A percentile compares a stretch with the other conserved stretches of the same genome.
These are phyloP conservation scores for Cyamopsis tetragonoloba DNA, from an alignment of 306 rosid species.

Conservation along the genomic window DNA sequence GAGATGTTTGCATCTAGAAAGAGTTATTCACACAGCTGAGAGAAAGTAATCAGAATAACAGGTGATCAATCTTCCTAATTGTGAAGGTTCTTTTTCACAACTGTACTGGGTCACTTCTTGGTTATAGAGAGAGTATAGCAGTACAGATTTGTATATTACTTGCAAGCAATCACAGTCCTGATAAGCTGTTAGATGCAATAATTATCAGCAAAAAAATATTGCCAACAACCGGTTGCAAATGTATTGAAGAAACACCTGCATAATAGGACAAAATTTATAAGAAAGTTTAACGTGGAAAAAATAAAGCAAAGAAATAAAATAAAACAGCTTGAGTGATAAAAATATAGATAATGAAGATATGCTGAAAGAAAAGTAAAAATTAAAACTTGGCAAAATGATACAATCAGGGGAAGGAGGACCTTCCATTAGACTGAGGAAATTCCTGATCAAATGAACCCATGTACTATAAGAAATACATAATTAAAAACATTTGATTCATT, in stretches of 20 bases:
- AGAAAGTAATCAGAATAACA: background rate
- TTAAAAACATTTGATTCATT: background rate
- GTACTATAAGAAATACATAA: background rate
- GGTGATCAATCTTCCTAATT: background rate
- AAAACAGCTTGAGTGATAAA: background rate
- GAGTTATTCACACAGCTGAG: background rate
- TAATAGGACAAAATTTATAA: background rate
- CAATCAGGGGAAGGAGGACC: background rate
- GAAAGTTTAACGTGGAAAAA: background rate
- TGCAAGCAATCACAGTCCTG: background rate
- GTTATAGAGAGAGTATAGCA: background rate
- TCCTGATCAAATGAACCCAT: background rate
- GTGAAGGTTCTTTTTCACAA: background rate
- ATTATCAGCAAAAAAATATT: background rate
- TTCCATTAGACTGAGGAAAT: background rate
- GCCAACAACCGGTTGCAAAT: background rate
- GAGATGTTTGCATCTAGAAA: conserved; percentile 56
- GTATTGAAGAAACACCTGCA: conserved; percentile 33
- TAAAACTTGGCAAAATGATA: background rate
- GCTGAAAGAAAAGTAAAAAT: background rate
- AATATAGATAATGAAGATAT: background rate
- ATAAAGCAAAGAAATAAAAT: background rate
- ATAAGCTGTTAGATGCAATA: conserved; percentile 19
- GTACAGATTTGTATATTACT: background rate
- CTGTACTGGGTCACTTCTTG: background rate